Evolutionary conservation across 306 rosid genomes (phyloP), one percentile per base, ranked within the genome.

Genomic region (Ammopiptanthus mongolicus): DNA sequence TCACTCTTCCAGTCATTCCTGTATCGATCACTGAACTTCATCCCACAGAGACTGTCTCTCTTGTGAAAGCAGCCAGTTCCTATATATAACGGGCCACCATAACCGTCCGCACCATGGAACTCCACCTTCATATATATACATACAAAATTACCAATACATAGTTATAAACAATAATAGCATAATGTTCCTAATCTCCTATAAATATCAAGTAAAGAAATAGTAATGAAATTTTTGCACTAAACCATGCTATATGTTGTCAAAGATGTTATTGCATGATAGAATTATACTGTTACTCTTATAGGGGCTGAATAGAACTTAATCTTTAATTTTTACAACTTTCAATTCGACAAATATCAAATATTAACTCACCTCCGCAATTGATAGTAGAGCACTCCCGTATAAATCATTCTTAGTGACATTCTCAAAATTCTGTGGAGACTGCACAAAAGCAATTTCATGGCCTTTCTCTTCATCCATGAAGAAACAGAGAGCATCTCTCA

Each of bases 61-160:
- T 76, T 80, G 51, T 89, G 93, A 80, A 93, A 91, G 87, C 96
- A 87, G 9, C 92, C 94, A 52, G 79, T 89, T 80, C 98, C 98
- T 44, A 81, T 0, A 60, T 88, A 91, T 28, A 84, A 18, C 52
- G 93, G 80, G 44, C 98, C 97, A 18, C 96, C 98, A 68, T 3
- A 62, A 69, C 90, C 91, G 48, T 93, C 98, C 13, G 66, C 4
- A 22, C 98, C 98, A 66, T 58, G 80, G 34, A 84, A 76, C 39
- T 91, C 96, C 55, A 87, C 59, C 96, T 93, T 69, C 77, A 78
- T 42, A 42, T 31, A 78, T 42, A 42, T 31, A 3, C 73, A 62
- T 8, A 58, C 14, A 37, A 74, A 29, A 22, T 19, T 52, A 69
- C 25, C 29, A 28, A 47, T 18, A 2, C 31, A 62, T 12, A 28